Conservation (phyloP, 2,329 filamentous ascomycete genomes). For the Cladophialophora psammophila region DNA sequence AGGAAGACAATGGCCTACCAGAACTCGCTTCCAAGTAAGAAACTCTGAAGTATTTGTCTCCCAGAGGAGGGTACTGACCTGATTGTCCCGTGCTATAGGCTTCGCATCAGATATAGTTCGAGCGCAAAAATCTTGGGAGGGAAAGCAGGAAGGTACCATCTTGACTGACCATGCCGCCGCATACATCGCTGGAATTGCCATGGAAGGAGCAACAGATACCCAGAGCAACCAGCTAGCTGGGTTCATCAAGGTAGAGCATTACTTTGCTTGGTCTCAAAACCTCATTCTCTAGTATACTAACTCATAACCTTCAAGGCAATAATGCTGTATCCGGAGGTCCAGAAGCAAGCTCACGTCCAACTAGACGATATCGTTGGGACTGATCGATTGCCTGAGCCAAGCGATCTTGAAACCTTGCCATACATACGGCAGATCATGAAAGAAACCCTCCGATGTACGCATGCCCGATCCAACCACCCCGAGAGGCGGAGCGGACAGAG, state of each 20-base stretch:
- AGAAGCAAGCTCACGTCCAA: slow-evolving; percentile 55
- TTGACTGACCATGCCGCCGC: slow-evolving; percentile 33
- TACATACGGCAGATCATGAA: slow-evolving; percentile 63
- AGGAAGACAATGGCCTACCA: background rate
- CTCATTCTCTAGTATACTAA: background rate
- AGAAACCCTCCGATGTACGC: slow-evolving; percentile 61
- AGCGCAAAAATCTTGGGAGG: slow-evolving; percentile 30
- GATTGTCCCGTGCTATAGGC: background rate
- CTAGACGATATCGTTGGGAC: slow-evolving; percentile 56
- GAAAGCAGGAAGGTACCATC: slow-evolving; percentile 31
- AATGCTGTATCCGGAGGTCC: slow-evolving; percentile 57
- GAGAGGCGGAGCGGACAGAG: background rate
- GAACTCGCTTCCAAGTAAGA: slow-evolving; percentile 12
- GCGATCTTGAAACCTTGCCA: slow-evolving; percentile 59
- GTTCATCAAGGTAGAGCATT: slow-evolving; percentile 48
- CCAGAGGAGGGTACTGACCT: background rate
- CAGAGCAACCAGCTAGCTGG: slow-evolving; percentile 57
- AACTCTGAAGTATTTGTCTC: background rate
- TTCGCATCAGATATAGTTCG: slow-evolving; percentile 26
- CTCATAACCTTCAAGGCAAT: slow-evolving; percentile 49
- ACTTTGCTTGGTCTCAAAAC: too few species aligned
- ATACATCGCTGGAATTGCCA: slow-evolving; percentile 48
- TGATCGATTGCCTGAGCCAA: slow-evolving; percentile 56
- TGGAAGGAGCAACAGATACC: slow-evolving; percentile 57
- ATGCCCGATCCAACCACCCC: background rate